Base-by-base conservation (phyloP, 129 eudicot species). In the Chrysanthemum makinoi region DNA sequence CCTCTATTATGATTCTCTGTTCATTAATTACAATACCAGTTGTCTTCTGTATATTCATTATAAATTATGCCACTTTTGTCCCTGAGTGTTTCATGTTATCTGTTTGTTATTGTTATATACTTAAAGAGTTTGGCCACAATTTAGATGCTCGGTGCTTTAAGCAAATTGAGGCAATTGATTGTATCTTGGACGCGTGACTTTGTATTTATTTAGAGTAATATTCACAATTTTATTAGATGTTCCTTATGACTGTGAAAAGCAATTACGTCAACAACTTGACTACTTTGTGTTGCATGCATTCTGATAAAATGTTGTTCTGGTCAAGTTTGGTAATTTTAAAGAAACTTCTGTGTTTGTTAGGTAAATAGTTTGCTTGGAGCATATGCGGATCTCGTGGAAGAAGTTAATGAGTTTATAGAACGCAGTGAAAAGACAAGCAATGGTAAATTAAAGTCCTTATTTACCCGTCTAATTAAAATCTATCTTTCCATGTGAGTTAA, bases 351-450 rank as follows among this genome's bases (percentile, higher is more conserved):
- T 53, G 75, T 72, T 51, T 88, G 61, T 65, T 72, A 93, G 98
- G 92, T 89, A 62, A 73, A 80, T 64, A 80, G 77, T 59, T 75
- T 87, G 79, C 89, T 93, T 83, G 90, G 87, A 74, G 75, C 75
- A 53, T 83, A 85, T 72, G 79, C 88, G 33, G 95, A 89, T 63
- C 89, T 93, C 30, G 87, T 82, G 90, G 95, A 87, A 44, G 95
- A 81, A 59, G 85, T 91, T 79, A 82, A 82, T 66, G 92, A 93
- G 74, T 87, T 89, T 72, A 77, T 89, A 79, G 79, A 83, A 7
- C 89, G 79, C 64, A 70, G 84, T 72, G 96, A 93, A 79, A 85
- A 73, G 84, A 83, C 33, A 64, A 88, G 96, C 87, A 89, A 75
- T 59, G 77, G 54, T 49, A 18, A 20, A 33, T 33, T 16, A 20